Percentiles rank a stretch among this genome's conserved stretches.
These are phyloP conservation scores for Diatrype stigma DNA, from an alignment of 2,329 filamentous ascomycete genomes.

Conservation along the genomic window DNA sequence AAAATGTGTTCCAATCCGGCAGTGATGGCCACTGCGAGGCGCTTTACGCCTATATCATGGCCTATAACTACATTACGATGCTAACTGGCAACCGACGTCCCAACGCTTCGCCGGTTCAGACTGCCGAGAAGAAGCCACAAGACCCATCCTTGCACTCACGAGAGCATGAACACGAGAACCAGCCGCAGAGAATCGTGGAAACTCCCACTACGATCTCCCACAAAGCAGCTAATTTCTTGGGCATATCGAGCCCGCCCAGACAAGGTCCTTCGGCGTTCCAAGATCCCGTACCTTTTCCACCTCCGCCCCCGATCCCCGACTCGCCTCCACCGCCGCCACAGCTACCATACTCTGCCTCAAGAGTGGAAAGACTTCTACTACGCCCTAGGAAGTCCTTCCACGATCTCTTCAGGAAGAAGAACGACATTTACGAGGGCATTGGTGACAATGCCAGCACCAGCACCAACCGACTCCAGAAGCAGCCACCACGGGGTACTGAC, in stretches of 20 bases:
- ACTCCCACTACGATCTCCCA: constrained; percentile 19
- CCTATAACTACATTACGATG: constrained; percentile 52
- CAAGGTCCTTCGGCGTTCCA: background rate
- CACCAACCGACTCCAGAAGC: background rate
- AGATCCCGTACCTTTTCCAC: background rate
- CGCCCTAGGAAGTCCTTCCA: background rate
- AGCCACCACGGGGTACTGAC: no score
- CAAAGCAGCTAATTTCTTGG: constrained; percentile 50
- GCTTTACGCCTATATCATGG: constrained; percentile 55
- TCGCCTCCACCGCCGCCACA: background rate
- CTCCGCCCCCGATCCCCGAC: constrained; percentile 1
- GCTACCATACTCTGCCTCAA: no score
- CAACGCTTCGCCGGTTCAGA: no score
- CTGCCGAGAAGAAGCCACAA: no score
- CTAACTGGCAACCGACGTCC: constrained; percentile 28
- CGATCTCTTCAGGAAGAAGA: background rate
- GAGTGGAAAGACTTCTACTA: background rate
- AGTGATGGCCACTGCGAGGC: constrained; percentile 55
- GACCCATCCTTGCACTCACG: no score
- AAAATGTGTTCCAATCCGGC: constrained; percentile 48
- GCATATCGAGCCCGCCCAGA: constrained; percentile 30
- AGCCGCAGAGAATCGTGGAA: background rate
- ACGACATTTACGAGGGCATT: background rate
- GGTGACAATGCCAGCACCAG: background rate
- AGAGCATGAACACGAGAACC: no score